phyloP scores from a whole-genome alignment of 2,329 filamentous ascomycete genomes.

The Ilyonectria destructans region DNA sequence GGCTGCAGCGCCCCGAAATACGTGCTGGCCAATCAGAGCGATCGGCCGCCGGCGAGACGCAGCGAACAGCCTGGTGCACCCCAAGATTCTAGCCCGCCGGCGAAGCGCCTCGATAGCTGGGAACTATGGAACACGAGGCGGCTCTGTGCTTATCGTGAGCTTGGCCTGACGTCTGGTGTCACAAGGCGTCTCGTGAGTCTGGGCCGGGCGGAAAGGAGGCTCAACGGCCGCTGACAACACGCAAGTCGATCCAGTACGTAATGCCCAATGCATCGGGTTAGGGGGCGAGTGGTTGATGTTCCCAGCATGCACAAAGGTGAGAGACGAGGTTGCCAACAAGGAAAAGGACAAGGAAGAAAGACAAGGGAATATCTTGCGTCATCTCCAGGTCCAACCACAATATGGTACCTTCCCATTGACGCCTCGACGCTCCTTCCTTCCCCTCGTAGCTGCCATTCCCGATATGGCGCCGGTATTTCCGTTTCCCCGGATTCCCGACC shows the following conservation, averaged over 20 bases:
- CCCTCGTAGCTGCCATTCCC: conserved; percentile 7
- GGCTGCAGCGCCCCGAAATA: not conserved
- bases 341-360: not conserved
- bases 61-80: not conserved
- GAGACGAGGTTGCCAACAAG: not conserved
- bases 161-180: conserved; percentile 6
- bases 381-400: not conserved
- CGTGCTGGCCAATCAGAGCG: conserved; percentile 10
- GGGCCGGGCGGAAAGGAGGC: not conserved
- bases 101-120: not conserved
- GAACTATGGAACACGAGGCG: conserved; percentile 1
- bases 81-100: conserved; percentile 12
- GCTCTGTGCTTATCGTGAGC: conserved; percentile 16
- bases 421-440: not conserved
- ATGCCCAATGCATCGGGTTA: conserved; percentile 13
- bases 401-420: not conserved
- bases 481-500: conserved; percentile 47
- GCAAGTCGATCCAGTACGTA: conserved; percentile 14
- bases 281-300: not conserved
- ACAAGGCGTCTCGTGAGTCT: not conserved
- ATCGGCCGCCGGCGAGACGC: conserved; percentile 18
- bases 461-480: conserved; percentile 35
- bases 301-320: not conserved
- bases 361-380: not conserved
- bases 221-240: not conserved